phyloP scores from a whole-genome alignment of 306 rosid species.

The Quercus gilva region DNA sequence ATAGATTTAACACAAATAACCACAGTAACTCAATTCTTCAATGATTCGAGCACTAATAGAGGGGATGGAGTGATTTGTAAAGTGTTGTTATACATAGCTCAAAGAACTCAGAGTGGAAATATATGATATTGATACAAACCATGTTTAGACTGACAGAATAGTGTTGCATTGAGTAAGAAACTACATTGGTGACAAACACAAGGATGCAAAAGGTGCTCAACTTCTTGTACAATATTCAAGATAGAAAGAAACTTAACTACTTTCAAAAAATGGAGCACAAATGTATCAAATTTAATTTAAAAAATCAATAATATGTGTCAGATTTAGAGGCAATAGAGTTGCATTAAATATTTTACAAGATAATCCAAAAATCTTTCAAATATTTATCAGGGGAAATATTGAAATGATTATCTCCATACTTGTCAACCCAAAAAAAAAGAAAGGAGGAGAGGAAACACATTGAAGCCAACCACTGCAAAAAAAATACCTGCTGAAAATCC shows the following conservation, averaged over 20 bases:
- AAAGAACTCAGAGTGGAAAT: not conserved
- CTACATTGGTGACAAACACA: not conserved
- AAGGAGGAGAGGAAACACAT: not conserved
- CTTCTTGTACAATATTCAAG: not conserved
- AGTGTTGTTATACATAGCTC: not conserved
- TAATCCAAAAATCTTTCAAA: not conserved
- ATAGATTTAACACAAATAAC: not conserved
- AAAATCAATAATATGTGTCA: not conserved
- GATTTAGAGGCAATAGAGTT: not conserved
- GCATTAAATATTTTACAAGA: not conserved
- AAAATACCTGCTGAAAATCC: constrained; percentile 90
- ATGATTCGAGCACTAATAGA: not conserved
- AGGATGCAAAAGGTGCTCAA: not conserved
- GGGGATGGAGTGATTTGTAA: not conserved
- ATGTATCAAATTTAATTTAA: not conserved
- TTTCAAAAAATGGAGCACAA: not conserved
- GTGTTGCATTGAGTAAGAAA: not conserved
- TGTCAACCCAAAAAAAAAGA: not conserved
- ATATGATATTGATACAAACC: not conserved
- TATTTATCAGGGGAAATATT: not conserved
- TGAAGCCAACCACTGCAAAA: not conserved
- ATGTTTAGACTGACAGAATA: not conserved
- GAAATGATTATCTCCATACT: not conserved
- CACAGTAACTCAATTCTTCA: not conserved
- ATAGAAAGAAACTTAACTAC: not conserved